Evolutionary conservation across 2,329 filamentous ascomycete species (phyloP).

Genomic region (Aspergillus melleus): DNA sequence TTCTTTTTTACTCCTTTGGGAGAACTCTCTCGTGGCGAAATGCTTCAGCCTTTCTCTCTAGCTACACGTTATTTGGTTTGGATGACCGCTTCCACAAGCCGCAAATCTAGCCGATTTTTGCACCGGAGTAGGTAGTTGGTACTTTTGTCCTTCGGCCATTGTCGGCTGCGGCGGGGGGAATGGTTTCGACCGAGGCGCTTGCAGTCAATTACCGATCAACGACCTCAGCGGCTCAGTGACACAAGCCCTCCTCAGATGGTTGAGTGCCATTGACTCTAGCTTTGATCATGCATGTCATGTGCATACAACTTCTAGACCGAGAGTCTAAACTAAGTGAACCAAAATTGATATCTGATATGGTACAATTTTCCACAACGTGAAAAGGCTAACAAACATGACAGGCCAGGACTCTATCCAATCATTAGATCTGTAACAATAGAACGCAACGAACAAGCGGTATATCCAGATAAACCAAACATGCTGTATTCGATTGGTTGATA

Average conservation of each 20-base stretch:
- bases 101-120: conserved; percentile 7
- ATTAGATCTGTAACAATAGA: neutral
- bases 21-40: neutral
- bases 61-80: neutral
- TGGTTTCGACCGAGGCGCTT: neutral
- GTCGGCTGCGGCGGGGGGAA: neutral
- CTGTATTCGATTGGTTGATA: neutral
- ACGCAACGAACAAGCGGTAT: neutral
- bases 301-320: neutral
- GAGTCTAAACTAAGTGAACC: neutral
- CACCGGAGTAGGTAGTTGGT: no score
- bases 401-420: conserved; percentile 5
- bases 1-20: neutral
- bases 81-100: conserved; percentile 3
- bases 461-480: neutral
- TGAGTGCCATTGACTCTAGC: no score
- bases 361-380: neutral
- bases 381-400: neutral
- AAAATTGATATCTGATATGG: neutral
- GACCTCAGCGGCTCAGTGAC: neutral
- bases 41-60: no score
- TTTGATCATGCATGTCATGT: neutral
- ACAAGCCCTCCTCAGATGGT: no score
- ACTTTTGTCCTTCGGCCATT: neutral
- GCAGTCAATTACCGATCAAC: neutral